Base-by-base conservation (phyloP, 331 rosid genomes). In the Acacia concinna region DNA sequence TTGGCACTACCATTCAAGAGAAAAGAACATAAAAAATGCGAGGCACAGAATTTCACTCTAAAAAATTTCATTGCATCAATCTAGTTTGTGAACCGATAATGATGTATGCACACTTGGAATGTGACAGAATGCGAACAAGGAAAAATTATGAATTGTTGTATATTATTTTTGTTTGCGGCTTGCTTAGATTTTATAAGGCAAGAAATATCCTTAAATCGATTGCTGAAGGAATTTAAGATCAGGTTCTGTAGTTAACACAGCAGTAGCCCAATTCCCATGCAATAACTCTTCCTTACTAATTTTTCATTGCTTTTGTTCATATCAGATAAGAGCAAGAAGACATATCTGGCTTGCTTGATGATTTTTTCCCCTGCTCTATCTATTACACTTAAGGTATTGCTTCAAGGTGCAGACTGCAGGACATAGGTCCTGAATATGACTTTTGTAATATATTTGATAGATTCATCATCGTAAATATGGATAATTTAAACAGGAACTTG, bases 81-180 rank as follows among this genome's bases (percentile, higher is more conserved):
- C 57, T 40, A 47, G 41, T 51, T 9, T 40, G 65, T 30, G 37
- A 14, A 60, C 67, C 2, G 20, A 59, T 25, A 27, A 59, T 60
- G 37, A 28, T 28, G 35, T 60, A 28, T 59, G 52, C 46, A 37
- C 44, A 60, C 51, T 67, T 67, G 1, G 32, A n/a, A 49, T 28
- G 69, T 18, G 47, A 72, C 21, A 35, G 12, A 40, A 25, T 30
- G 59, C n/a, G 5, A 63, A 23, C 34, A 47, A 30, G 32, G 52
- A 67, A 73, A 49, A 62, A 49, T 49, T 57, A 75, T 74, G 38
- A 76, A 75, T 71, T 75, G 25, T 43, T 44, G 13, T 27, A 31
- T 27, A 18, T 57, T 27, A 18, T 57, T 57, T 57, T 57, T 2
- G 2, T 11, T 25, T 25, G 15, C 11, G 8, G 15, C 65, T 12